Percentiles rank a stretch among this genome's conserved stretches.
These are phyloP conservation scores for Cladophialophora psammophila DNA, from an alignment of 2,329 filamentous ascomycete species.

Conservation along the genomic window DNA sequence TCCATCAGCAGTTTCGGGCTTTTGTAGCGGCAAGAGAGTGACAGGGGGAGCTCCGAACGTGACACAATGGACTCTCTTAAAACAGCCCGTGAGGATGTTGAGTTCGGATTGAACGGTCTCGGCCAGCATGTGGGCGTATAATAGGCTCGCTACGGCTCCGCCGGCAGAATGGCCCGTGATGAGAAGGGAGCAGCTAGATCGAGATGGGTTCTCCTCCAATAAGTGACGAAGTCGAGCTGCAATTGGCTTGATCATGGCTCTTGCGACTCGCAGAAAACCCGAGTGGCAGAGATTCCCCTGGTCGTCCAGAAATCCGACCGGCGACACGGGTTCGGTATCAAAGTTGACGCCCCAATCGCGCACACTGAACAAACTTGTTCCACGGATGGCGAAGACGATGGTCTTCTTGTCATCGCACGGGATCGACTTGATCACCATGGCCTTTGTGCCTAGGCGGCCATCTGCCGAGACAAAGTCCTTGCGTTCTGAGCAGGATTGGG, in stretches of 20 bases:
- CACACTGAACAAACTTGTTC: conserved; percentile 71
- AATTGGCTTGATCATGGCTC: conserved; percentile 76
- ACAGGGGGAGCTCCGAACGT: conserved; percentile 86
- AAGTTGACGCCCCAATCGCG: conserved; percentile 89
- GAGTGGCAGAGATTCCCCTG: conserved; percentile 78
- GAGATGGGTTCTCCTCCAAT: conserved; percentile 73
- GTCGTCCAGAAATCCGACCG: conserved; percentile 77
- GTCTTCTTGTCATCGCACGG: conserved; percentile 78
- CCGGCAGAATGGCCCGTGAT: conserved; percentile 89
- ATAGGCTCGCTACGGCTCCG: conserved; percentile 78
- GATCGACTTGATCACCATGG: conserved; percentile 83
- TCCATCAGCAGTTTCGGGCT: conserved; percentile 55
- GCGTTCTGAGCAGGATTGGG: conserved; percentile 64
- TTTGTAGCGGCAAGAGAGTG: conserved; percentile 71
- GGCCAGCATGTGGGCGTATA: conserved; percentile 82
- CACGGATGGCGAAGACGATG: conserved; percentile 84
- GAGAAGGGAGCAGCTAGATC: conserved; percentile 72
- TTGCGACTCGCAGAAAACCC: conserved; percentile 78
- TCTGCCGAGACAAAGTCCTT: conserved; percentile 75
- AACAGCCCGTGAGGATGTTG: conserved; percentile 70
- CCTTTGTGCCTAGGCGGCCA: conserved; percentile 77
- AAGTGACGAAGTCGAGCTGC: conserved; percentile 73
- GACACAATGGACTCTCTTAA: conserved; percentile 82
- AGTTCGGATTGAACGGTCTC: conserved; percentile 69
- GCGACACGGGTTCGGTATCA: conserved; percentile 70